Evolutionary conservation across 495 filamentous ascomycete species (phyloP), one percentile per base, ranked within the genome.

Genomic region (Aspergillus olivimuriae): DNA sequence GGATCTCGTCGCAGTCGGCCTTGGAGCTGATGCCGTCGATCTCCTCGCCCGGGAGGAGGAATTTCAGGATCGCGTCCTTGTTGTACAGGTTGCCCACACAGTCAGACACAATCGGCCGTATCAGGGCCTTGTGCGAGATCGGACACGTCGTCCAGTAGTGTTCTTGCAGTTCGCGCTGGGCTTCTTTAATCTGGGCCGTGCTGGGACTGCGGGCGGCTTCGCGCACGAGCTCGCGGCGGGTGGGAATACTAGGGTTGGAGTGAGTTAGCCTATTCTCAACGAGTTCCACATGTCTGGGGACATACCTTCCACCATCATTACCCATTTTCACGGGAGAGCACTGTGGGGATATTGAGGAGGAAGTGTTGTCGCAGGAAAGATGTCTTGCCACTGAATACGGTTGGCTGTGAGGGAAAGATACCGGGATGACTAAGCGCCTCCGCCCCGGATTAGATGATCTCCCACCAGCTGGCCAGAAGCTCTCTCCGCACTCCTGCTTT

Each of bases 191-290:
- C 66, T 98, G 86, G 30, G 86, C 83, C n/a, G 87, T 83, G 26
- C 82, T 94, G 20, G 84, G 87, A 26, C 75, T 73, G 36, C 84
- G 82, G 20, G 88, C 86, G 24, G 89, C 87, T 61, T 86, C 81
- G 53, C 89, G 88, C 63, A 97, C 92, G 24, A 99, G 85, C 61
- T 99, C 92, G 41, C 92, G 85, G 22, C 92, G 87, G 37, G 83
- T 96, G 10, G 92, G 92, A 46, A 99, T 99, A 58, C 82, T 84
- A 44, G 12, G 24, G 11, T 32, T 17, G 8, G 18, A 18, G 20
- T 5, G 43, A 9, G 41, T 42, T 47, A 32, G 39, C 24, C 20
- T 36, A 4, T 19, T 9, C 3, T 20, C 23, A 20, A 16, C 38
- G 15, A 30, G 11, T 10, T 20, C 5, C 8, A 2, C 16, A n/a